Conservation (phyloP, 2,329 filamentous ascomycete species). For the Cladophialophora carrionii region DNA sequence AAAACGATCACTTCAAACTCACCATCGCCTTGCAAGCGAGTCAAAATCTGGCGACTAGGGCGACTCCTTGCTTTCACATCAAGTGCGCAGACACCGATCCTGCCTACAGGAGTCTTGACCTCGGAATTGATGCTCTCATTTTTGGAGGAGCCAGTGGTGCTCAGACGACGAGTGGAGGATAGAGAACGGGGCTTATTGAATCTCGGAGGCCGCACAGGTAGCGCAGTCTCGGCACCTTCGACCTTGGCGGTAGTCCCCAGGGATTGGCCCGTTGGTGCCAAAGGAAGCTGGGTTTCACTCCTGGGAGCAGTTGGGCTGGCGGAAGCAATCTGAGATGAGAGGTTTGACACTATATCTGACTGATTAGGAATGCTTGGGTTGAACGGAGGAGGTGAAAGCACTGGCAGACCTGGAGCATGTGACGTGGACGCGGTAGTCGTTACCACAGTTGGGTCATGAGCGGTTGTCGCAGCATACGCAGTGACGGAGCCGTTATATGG, state of each 20-base stretch:
- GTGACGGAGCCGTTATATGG: conserved; percentile 35
- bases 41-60: conserved; percentile 93
- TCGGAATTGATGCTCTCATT: conserved; percentile 32
- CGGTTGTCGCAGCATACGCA: conserved; percentile 34
- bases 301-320: conserved; percentile 16
- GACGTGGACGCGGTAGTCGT: conserved; percentile 35
- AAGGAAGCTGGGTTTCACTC: conserved; percentile 15
- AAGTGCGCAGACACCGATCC: conserved; percentile 90
- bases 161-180: conserved; percentile 37
- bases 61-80: conserved; percentile 97
- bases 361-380: conserved; percentile 32
- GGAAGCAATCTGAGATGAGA: conserved; percentile 24
- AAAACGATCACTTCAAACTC: conserved; percentile 98
- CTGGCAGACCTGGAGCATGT: conserved; percentile 31
- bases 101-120: conserved; percentile 52
- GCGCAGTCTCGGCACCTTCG: conserved; percentile 25
- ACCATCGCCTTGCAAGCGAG: conserved; percentile 81
- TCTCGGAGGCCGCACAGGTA: conserved; percentile 34
- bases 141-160: conserved; percentile 36
- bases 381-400: conserved; percentile 35
- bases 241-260: conserved; percentile 17
- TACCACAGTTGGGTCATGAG: conserved; percentile 35
- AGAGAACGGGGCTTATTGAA: conserved; percentile 32
- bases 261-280: conserved; percentile 23
- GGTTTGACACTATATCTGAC: conserved; percentile 31